Evolutionary conservation across 345 rosid genomes (phyloP).

Genomic region (Mallotus nudiflorus): DNA sequence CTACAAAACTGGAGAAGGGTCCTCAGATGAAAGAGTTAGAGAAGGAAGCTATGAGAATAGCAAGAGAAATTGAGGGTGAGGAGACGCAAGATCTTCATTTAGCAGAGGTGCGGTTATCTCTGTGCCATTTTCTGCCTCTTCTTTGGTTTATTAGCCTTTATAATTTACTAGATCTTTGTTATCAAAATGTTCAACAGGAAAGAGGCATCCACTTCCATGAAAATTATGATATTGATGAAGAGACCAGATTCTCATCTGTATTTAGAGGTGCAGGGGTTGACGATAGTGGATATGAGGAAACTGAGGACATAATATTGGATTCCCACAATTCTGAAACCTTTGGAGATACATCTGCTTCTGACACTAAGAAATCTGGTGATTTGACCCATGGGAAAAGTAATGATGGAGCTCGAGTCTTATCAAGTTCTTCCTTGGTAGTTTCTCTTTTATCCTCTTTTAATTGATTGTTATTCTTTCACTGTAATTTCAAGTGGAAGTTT

Average conservation of each 20-base stretch:
- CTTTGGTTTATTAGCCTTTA: slow-evolving; percentile 1
- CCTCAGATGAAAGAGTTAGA: slow-evolving; percentile 57
- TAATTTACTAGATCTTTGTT: slow-evolving; percentile 5
- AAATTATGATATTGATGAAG: slow-evolving; percentile 69
- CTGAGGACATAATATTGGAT: slow-evolving; percentile 62
- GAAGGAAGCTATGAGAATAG: slow-evolving; percentile 79
- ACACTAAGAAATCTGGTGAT: slow-evolving; percentile 37
- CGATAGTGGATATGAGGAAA: slow-evolving; percentile 78
- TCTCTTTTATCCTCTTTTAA: not conserved
- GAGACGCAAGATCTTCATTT: slow-evolving; percentile 80
- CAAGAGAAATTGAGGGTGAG: slow-evolving; percentile 91
- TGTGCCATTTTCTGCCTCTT: slow-evolving; percentile 12
- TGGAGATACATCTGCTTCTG: slow-evolving; percentile 49
- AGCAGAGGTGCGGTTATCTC: slow-evolving; percentile 67
- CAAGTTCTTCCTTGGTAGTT: slow-evolving; percentile 54
- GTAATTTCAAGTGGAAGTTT: not conserved
- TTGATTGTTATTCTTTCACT: not conserved
- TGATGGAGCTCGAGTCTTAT: slow-evolving; percentile 41
- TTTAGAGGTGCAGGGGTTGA: slow-evolving; percentile 50
- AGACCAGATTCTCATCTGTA: slow-evolving; percentile 83
- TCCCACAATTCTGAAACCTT: slow-evolving; percentile 57
- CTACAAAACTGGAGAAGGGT: slow-evolving; percentile 80
- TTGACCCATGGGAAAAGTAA: slow-evolving; percentile 41
- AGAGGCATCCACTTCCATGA: slow-evolving; percentile 67
- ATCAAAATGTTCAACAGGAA: slow-evolving; percentile 57